Percentiles rank a stretch among this genome's conserved stretches.
Evolutionary conservation across 768 basidiomycete genomes (phyloP).

Genomic region (Psilocybe tampanensis): DNA sequence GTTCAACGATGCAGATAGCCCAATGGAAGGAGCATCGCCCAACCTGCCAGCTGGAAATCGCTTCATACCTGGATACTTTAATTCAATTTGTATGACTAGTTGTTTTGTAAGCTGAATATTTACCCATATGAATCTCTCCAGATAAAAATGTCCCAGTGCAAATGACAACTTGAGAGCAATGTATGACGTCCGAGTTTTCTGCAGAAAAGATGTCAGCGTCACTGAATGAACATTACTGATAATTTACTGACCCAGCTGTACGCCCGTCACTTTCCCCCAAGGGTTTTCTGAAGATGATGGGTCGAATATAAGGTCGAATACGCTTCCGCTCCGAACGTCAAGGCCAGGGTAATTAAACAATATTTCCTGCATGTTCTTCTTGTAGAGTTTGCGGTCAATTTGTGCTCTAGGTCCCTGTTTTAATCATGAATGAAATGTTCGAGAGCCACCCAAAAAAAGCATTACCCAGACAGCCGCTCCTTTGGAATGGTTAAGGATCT

Average conservation of each 20-base stretch:
- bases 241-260: constrained; percentile 62
- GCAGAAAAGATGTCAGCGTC: neutral
- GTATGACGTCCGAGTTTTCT: constrained; percentile 77
- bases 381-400: constrained; percentile 85
- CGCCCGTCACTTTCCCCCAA: constrained; percentile 64
- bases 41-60: constrained; percentile 80
- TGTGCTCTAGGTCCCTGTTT: constrained; percentile 87
- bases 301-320: constrained; percentile 77
- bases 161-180: constrained; percentile 81
- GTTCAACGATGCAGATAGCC: constrained; percentile 75
- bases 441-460: neutral
- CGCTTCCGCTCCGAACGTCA: constrained; percentile 69
- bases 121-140: constrained; percentile 90
- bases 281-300: constrained; percentile 37
- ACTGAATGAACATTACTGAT: neutral
- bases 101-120: neutral
- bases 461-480: constrained; percentile 88
- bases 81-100: neutral
- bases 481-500: constrained; percentile 81
- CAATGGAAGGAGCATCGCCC: constrained; percentile 68
- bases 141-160: constrained; percentile 92
- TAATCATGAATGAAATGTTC: neutral
- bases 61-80: constrained; percentile 52
- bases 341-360: constrained; percentile 70
- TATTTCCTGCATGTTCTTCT: constrained; percentile 74